Base-by-base conservation (phyloP, 192 early-diverging fungal genomes). In the Rhizoclosmatium globosum region DNA sequence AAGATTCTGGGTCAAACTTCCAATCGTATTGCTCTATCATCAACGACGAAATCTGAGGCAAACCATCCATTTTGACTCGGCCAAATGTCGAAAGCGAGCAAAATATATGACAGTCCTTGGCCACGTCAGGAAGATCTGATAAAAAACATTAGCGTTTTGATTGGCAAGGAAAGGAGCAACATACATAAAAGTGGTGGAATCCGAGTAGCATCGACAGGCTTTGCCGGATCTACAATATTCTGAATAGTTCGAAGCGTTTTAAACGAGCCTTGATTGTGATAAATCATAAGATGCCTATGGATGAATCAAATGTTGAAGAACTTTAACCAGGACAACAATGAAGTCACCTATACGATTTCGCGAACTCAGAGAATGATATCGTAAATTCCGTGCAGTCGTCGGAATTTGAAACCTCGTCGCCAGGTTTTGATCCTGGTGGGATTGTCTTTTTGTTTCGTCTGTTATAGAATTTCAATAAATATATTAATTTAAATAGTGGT, bases 131-230 rank as follows among this genome's bases (percentile, higher is more conserved):
- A 3, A 86, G 47, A 74, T 89, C 88, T 89, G 79, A 15, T 2
- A 59, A 44, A 13, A 70, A 48, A 7, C 11, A 39, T 23, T 7
- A 0, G 7, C 11, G 44, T n/a, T 39, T 21, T 17, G 7, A 48
- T 76, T 31, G 69, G 57, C 45, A 17, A 75, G 38, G 23, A 59
- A 61, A 73, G 64, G 15, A 50, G 31, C 31, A 23, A 44, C 81
- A 38, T 81, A 89, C 86, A 88, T 42, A 89, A 56, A 6, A 89
- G 46, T 41, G 81, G 82, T 7, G 87, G 86, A n/a, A 85, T 82
- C 3, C 81, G 73, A 6, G 85, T 77, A 2, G 57, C 23, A 56
- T 89, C 88, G 43, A 19, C 67, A 6, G 78, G 65, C 68, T 89
- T 89, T 67, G 79, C 45, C 21, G 82, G 81, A 85, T 89, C 88